These are phyloP conservation scores for Solanum chmielewskii DNA, from an alignment of 257 asterid genomes.

Conservation along the genomic window DNA sequence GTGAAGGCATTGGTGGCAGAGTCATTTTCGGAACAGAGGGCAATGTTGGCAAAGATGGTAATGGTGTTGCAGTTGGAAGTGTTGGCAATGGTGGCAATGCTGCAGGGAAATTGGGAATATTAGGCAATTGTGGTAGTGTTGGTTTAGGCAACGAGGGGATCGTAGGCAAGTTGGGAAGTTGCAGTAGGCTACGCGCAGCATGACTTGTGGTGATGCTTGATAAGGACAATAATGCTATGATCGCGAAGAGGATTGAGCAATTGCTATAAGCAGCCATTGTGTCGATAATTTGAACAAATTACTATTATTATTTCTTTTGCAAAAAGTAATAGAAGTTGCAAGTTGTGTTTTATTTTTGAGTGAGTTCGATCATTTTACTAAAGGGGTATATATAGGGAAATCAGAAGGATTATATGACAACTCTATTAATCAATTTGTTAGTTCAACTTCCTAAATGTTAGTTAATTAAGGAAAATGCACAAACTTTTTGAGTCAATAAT, in stretches of 20 bases:
- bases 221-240: not conserved
- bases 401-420: too few species aligned
- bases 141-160: not conserved
- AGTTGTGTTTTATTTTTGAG: not conserved
- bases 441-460: too few species aligned
- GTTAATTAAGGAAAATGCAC: too few species aligned
- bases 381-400: not conserved
- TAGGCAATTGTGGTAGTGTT: not conserved
- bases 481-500: too few species aligned
- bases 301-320: not conserved
- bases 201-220: not conserved
- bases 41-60: not conserved
- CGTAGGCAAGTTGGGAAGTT: not conserved
- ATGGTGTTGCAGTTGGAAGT: not conserved
- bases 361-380: not conserved
- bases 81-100: not conserved
- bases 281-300: not conserved
- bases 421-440: too few species aligned
- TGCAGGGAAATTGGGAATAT: not conserved
- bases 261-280: not conserved
- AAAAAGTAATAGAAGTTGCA: not conserved
- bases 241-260: not conserved
- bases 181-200: not conserved
- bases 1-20: not conserved
- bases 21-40: not conserved